Evolutionary conservation across 257 asterid species (phyloP).

Genomic region (Ajuga chamaepitys): DNA sequence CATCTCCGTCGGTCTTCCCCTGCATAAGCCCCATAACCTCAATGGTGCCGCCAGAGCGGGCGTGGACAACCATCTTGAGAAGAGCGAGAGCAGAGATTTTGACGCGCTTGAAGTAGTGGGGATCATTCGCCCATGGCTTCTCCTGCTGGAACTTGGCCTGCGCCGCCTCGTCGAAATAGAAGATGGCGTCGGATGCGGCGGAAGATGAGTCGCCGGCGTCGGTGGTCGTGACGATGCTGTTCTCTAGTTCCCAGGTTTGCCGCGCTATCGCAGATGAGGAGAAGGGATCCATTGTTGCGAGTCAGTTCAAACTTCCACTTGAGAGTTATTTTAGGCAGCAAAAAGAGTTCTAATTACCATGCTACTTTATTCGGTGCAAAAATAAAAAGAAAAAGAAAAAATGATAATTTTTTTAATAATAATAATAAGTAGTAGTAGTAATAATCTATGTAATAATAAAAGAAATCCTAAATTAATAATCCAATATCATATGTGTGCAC

Average conservation of each 20-base stretch:
- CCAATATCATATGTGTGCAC: too few species aligned
- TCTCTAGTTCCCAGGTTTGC: slow-evolving; percentile 80
- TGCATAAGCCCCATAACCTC: slow-evolving; percentile 99
- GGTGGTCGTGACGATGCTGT: slow-evolving; percentile 43
- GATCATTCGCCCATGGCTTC: slow-evolving; percentile 88
- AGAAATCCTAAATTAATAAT: too few species aligned
- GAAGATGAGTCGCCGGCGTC: slow-evolving; percentile 30
- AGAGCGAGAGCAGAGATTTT: slow-evolving; percentile 92
- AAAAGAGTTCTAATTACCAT: too few species aligned
- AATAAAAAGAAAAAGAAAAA: too few species aligned
- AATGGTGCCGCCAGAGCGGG: slow-evolving; percentile 97
- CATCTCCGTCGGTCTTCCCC: slow-evolving; percentile 94
- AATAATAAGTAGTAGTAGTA: too few species aligned
- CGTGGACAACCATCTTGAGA: slow-evolving; percentile 97
- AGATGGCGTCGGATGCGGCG: slow-evolving; percentile 72
- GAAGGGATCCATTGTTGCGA: slow-evolving; percentile 33
- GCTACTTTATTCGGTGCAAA: too few species aligned
- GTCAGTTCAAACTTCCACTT: neutral
- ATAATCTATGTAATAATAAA: too few species aligned
- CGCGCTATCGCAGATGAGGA: slow-evolving; percentile 62
- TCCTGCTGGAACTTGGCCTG: slow-evolving; percentile 74
- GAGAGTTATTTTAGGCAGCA: too few species aligned
- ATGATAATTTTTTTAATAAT: too few species aligned
- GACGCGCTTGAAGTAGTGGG: slow-evolving; percentile 97
- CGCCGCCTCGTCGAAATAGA: slow-evolving; percentile 75